phyloP scores from a whole-genome alignment of 768 basidiomycete genomes.

The Termitomyces sp. region DNA sequence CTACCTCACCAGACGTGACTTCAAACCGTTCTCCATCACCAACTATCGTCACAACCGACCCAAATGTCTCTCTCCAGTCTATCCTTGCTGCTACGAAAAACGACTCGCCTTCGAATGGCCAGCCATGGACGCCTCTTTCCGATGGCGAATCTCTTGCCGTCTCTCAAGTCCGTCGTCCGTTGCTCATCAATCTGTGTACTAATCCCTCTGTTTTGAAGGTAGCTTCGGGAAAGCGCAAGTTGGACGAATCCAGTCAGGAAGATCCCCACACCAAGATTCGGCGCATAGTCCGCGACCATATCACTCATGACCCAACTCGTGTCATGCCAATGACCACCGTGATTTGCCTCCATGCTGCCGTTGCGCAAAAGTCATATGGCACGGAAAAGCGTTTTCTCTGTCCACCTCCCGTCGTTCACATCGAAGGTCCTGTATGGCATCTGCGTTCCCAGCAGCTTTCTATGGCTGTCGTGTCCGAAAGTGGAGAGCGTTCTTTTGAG shows the following conservation, averaged over 20 bases:
- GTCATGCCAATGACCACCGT: constrained; percentile 89
- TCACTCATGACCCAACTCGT: constrained; percentile 68
- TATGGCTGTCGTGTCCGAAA: constrained; percentile 84
- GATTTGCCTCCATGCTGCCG: constrained; percentile 85
- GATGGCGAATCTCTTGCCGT: constrained; percentile 24
- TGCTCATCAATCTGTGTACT: background rate
- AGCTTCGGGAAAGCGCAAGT: constrained; percentile 66
- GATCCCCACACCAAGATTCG: constrained; percentile 75
- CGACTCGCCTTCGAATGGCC: constrained; percentile 34
- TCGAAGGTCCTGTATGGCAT: constrained; percentile 84
- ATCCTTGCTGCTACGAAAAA: constrained; percentile 48
- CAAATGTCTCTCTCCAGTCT: constrained; percentile 43
- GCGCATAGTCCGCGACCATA: constrained; percentile 79
- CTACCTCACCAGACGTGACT: constrained; percentile 12
- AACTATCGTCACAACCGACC: constrained; percentile 28
- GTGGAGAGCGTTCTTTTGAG: constrained; percentile 77
- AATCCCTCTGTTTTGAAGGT: constrained; percentile 18
- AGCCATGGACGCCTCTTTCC: constrained; percentile 32
- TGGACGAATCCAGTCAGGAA: constrained; percentile 61
- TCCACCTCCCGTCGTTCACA: constrained; percentile 90
- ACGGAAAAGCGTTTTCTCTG: constrained; percentile 94
- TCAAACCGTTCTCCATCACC: constrained; percentile 22
- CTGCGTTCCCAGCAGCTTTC: constrained; percentile 77
- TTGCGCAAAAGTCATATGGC: constrained; percentile 94
- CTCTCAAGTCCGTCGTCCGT: constrained; percentile 32